Percentiles rank a stretch among this genome's conserved stretches.
Evolutionary conservation across 2,329 filamentous ascomycete species (phyloP).

Genomic region (Endoconidiophora laricicola): DNA sequence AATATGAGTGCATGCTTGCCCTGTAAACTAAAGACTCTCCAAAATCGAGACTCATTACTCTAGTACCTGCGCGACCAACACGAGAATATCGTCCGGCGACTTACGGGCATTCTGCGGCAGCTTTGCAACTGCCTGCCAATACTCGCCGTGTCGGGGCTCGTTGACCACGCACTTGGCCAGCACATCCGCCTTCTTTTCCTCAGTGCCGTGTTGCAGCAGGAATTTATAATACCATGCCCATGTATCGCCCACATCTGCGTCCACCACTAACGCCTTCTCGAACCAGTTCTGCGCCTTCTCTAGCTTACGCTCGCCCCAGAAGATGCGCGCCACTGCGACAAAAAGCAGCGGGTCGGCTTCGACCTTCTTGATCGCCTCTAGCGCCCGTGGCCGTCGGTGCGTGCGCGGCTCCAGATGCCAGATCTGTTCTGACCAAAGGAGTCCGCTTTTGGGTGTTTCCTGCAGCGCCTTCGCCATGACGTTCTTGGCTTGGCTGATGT

Average conservation of each 20-base stretch:
- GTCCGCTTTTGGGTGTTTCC: slow-evolving; percentile 71
- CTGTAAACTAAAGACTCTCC: background rate
- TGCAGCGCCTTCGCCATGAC: slow-evolving; percentile 89
- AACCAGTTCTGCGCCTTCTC: slow-evolving; percentile 97
- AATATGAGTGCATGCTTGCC: background rate
- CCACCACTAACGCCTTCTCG: slow-evolving; percentile 79
- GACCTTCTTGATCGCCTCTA: slow-evolving; percentile 94
- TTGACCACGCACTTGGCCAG: slow-evolving; percentile 62
- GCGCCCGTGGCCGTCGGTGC: slow-evolving; percentile 74
- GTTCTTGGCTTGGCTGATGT: slow-evolving; percentile 67
- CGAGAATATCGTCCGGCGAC: slow-evolving; percentile 64
- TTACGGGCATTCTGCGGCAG: slow-evolving; percentile 65
- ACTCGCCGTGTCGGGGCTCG: slow-evolving; percentile 83
- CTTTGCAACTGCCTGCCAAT: slow-evolving; percentile 78
- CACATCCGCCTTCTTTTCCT: slow-evolving; percentile 80
- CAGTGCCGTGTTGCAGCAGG: slow-evolving; percentile 75
- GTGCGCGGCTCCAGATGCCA: slow-evolving; percentile 86
- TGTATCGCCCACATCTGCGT: slow-evolving; percentile 74
- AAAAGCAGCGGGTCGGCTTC: slow-evolving; percentile 84
- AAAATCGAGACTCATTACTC: slow-evolving; percentile 17
- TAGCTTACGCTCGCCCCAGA: slow-evolving; percentile 82
- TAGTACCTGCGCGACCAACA: slow-evolving; percentile 47
- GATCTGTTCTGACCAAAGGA: slow-evolving; percentile 88
- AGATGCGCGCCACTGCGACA: slow-evolving; percentile 82
- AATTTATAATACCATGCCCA: slow-evolving; percentile 99